Evolutionary conservation across 768 basidiomycete genomes (phyloP), one percentile per base, ranked within the genome.

Genomic region (Pleurotus sapidus): DNA sequence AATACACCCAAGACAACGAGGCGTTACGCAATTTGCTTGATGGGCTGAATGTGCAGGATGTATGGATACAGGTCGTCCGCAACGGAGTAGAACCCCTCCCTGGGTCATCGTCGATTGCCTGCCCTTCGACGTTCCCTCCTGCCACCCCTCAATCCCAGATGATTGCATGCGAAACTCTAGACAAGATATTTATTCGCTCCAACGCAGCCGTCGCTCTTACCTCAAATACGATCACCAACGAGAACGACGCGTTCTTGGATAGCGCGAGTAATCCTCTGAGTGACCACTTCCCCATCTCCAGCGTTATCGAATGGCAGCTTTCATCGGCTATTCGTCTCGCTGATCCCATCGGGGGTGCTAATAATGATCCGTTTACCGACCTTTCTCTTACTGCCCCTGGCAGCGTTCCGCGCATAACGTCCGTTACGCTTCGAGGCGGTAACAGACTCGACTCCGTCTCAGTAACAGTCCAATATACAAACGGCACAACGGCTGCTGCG

Each of bases 131-230:
- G 12, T 72, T 74, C 59, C 57, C 71, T 0, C 20, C 66, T 8
- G 70, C 70, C 40, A 72, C 67, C 3, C 63, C 64, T 2, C 66
- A 67, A 49, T 53, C 61, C 3, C 55, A 64, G 53, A 64, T 68
- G 63, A 61, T 64, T 5, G 67, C 69, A 12, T 75, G 74, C 55
- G 73, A 75, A 58, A 68, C 68, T n/a, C 72, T 75, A 18, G 74
- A 75, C 63, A 75, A 74, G 66, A 65, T 71, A n/a, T 66, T 74
- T 55, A 59, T 64, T 30, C 70, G 72, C 30, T 60, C 61, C 37
- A 68, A 63, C 48, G 34, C 59, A 0, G 58, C 63, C 12, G 58
- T 70, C 15, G 51, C 66, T 1, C 64, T 74, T 49, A 55, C 59
- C 5, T 60, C 65, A 5, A 61, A 61, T 1, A 65, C 68, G 3